These are phyloP conservation scores for Nakazawaea holstii DNA, from an alignment of 805 yeast genomes.

Conservation along the genomic window DNA sequence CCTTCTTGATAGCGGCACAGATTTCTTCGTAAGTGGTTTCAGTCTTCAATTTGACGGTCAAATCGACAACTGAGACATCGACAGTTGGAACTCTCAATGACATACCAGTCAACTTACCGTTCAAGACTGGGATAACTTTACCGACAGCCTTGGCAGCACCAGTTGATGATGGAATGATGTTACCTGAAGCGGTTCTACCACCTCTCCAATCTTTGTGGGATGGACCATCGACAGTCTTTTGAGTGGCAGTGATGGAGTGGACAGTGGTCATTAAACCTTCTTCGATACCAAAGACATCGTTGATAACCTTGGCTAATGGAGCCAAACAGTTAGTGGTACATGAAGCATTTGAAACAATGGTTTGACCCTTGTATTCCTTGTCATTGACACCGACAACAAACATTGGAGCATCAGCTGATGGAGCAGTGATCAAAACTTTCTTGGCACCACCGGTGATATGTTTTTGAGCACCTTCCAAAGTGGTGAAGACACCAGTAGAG, in stretches of 20 bases:
- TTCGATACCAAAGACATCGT: slow-evolving; percentile 81
- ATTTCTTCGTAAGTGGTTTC: slow-evolving; percentile 80
- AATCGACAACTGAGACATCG: slow-evolving; percentile 90
- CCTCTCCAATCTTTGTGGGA: slow-evolving; percentile 99
- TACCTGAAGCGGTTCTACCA: slow-evolving; percentile 94
- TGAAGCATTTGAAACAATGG: slow-evolving; percentile 85
- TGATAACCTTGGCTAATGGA: slow-evolving; percentile 85
- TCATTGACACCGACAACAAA: slow-evolving; percentile 90
- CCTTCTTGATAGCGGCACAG: slow-evolving; percentile 67
- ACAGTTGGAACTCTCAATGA: slow-evolving; percentile 91
- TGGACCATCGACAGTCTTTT: slow-evolving; percentile 95
- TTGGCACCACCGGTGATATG: slow-evolving; percentile 91
- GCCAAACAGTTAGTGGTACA: slow-evolving; percentile 96
- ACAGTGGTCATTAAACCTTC: slow-evolving; percentile 96
- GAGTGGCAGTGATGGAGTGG: slow-evolving; percentile 94
- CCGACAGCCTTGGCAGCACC: slow-evolving; percentile 99
- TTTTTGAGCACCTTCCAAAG: slow-evolving; percentile 70
- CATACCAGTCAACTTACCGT: slow-evolving; percentile 93
- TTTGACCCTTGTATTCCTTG: slow-evolving; percentile 69
- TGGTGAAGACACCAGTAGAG: slow-evolving; percentile 94
- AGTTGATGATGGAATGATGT: slow-evolving; percentile 92
- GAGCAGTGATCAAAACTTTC: slow-evolving; percentile 93
- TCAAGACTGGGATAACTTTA: slow-evolving; percentile 85
- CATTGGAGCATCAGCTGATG: slow-evolving; percentile 93
- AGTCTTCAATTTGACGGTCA: slow-evolving; percentile 78